phyloP scores from a whole-genome alignment of 1,284 basidiomycete genomes.

The Leccinum cinnamomeum region DNA sequence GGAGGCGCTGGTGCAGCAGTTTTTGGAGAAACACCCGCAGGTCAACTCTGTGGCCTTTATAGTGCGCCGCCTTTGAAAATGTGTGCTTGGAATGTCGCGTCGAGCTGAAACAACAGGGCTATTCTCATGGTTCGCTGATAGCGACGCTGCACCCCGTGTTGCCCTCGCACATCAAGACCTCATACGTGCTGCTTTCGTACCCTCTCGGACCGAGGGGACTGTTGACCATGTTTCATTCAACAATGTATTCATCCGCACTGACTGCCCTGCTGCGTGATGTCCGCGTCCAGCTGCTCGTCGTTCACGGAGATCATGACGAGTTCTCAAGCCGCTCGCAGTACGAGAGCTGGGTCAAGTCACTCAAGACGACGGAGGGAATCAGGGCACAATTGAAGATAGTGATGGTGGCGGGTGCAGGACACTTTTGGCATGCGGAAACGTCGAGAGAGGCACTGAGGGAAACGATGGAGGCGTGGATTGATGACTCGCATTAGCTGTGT shows the following conservation, averaged over 20 bases:
- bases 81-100: neutral
- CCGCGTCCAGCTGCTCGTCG: conserved; percentile 53
- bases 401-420: conserved; percentile 43
- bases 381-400: conserved; percentile 27
- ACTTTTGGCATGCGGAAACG: conserved; percentile 44
- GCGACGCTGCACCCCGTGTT: conserved; percentile 60
- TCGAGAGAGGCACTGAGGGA: conserved; percentile 22
- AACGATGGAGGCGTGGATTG: conserved; percentile 25
- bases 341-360: conserved; percentile 49
- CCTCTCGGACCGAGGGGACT: conserved; percentile 67
- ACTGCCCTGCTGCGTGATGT: conserved; percentile 46
- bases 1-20: conserved; percentile 58
- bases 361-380: conserved; percentile 34
- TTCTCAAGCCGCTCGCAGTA: conserved; percentile 64
- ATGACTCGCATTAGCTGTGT: neutral
- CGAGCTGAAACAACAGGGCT: conserved; percentile 51
- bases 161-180: conserved; percentile 47
- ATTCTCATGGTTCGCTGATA: conserved; percentile 77
- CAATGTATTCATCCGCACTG: conserved; percentile 51
- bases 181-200: conserved; percentile 74
- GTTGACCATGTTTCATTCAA: conserved; percentile 66
- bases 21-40: conserved; percentile 43
- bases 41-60: conserved; percentile 52
- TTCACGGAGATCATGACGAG: conserved; percentile 71
- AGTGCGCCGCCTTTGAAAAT: conserved; percentile 39